Conservation (phyloP, 768 basidiomycete genomes). For the Boletus subparvulus region DNA sequence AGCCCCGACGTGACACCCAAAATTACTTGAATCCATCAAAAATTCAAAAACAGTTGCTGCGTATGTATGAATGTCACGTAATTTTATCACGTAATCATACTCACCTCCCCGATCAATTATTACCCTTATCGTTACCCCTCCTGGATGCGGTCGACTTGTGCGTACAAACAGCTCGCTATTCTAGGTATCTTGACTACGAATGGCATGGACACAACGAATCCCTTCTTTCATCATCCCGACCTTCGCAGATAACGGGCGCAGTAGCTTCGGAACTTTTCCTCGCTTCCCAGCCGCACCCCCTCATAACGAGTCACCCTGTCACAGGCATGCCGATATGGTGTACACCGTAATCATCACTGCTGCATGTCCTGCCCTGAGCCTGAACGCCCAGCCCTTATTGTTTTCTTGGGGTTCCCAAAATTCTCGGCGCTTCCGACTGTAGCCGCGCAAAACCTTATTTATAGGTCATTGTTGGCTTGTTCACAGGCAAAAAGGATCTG, state of each 20-base stretch:
- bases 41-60: conserved; percentile 35
- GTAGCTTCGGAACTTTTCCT: conserved; percentile 1
- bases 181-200: neutral
- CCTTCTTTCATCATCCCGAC: too few relatives aligned
- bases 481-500: too few relatives aligned
- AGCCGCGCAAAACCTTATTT: neutral
- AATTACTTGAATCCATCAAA: conserved; percentile 33
- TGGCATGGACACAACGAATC: neutral
- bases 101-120: conserved; percentile 24
- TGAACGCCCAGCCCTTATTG: too few relatives aligned
- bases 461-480: neutral
- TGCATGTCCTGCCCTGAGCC: too few relatives aligned
- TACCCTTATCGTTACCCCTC: conserved; percentile 9
- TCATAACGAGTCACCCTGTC: neutral
- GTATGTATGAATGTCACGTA: conserved; percentile 28
- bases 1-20: conserved; percentile 29
- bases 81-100: conserved; percentile 25
- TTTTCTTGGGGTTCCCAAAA: too few relatives aligned
- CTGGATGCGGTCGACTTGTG: neutral
- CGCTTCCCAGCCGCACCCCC: conserved; percentile 2
- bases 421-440: conserved; percentile 4
- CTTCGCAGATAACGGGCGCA: neutral
- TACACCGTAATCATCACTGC: too few relatives aligned
- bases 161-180: neutral
- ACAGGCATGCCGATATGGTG: too few relatives aligned